These are phyloP conservation scores for Kokia cookei DNA, from an alignment of 441 rosid species.

Conservation along the genomic window DNA sequence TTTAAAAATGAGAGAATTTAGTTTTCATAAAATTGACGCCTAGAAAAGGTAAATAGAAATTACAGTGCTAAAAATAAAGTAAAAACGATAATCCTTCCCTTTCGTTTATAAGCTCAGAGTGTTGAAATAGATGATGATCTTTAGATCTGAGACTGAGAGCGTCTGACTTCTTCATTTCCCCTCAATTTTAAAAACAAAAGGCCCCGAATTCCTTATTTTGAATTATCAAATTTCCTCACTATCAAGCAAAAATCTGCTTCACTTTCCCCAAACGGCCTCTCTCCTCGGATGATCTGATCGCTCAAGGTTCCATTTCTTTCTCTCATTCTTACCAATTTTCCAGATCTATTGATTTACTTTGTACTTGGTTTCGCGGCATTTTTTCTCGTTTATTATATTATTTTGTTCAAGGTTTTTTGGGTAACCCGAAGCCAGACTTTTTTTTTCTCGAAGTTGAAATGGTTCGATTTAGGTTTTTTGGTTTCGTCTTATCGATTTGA, in stretches of 20 bases:
- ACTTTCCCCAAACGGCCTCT: neutral
- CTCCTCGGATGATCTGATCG: slow-evolving; percentile 4
- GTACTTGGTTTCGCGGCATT: neutral
- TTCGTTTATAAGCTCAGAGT: neutral
- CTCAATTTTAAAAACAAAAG: neutral
- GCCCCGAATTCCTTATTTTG: neutral
- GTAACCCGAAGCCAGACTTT: neutral
- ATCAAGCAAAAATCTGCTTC: neutral
- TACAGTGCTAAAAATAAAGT: neutral
- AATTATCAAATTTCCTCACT: neutral
- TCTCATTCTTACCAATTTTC: neutral
- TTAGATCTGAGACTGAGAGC: neutral
- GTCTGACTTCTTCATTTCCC: neutral
- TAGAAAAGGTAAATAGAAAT: neutral
- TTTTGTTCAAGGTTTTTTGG: neutral
- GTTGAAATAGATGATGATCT: neutral
- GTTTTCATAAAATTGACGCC: neutral
- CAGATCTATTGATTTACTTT: neutral
- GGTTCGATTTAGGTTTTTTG: neutral
- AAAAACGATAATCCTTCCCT: neutral
- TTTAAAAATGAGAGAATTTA: too few relatives aligned
- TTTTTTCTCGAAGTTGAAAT: neutral
- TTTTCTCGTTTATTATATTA: neutral
- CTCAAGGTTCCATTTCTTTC: neutral
- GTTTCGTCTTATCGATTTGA: neutral